Percentiles rank a stretch among this genome's conserved stretches.
Evolutionary conservation across 257 asterid genomes (phyloP).

Genomic region (Salvia splendens): DNA sequence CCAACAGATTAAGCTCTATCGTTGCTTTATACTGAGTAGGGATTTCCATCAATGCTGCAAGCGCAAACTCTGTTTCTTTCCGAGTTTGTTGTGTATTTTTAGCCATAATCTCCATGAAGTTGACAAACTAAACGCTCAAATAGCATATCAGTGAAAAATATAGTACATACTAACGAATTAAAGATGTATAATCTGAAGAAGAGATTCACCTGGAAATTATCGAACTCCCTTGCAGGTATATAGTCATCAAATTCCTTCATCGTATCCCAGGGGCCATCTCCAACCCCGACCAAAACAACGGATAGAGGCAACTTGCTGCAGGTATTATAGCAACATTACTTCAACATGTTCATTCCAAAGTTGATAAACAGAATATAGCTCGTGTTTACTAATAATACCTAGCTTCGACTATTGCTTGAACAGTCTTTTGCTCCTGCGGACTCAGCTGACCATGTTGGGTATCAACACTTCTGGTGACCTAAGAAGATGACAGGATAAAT

Average conservation of each 20-base stretch:
- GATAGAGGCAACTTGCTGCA: constrained; percentile 84
- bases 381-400: constrained; percentile 46
- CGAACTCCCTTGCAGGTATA: constrained; percentile 80
- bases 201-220: constrained; percentile 74
- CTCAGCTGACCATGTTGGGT: constrained; percentile 68
- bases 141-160: constrained; percentile 24
- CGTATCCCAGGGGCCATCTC: constrained; percentile 98
- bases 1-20: constrained; percentile 70
- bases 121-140: constrained; percentile 65
- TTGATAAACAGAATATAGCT: constrained; percentile 23
- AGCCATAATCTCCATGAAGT: constrained; percentile 80
- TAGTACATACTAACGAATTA: neutral
- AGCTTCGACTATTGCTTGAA: constrained; percentile 79
- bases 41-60: constrained; percentile 87
- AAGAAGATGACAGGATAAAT: constrained; percentile 4
- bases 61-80: constrained; percentile 90
- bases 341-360: neutral
- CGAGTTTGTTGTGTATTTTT: constrained; percentile 65
- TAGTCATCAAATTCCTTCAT: constrained; percentile 91
- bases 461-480: constrained; percentile 88
- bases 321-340: constrained; percentile 22
- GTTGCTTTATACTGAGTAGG: constrained; percentile 90
- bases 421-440: constrained; percentile 84
- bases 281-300: constrained; percentile 83
- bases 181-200: constrained; percentile 2